Percentiles rank a stretch among this genome's conserved stretches.
Conservation (phyloP, 2,329 filamentous ascomycete genomes). For the Aspergillus candidus region DNA sequence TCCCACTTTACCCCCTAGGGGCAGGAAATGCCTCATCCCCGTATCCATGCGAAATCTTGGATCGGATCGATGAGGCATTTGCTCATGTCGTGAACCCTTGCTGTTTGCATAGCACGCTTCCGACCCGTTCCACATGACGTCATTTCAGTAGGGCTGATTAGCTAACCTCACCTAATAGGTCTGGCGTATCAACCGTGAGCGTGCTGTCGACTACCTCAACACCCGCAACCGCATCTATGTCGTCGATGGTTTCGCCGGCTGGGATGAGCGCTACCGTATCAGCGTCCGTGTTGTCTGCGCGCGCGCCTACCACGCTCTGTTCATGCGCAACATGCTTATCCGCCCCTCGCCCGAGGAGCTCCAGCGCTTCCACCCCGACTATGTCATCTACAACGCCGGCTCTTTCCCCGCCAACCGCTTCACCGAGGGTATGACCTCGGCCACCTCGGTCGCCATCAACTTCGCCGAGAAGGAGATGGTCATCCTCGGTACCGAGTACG, state of each 20-base stretch:
- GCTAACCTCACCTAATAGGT: constrained; percentile 54
- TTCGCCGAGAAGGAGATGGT: constrained; percentile 99
- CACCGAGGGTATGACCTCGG: constrained; percentile 97
- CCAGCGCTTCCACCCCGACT: constrained; percentile 96
- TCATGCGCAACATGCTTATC: constrained; percentile 99
- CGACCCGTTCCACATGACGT: constrained; percentile 21
- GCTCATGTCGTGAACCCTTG: constrained; percentile 6
- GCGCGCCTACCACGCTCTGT: constrained; percentile 97
- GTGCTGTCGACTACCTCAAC: constrained; percentile 98
- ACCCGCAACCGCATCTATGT: constrained; percentile 98
- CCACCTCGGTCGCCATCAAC: constrained; percentile 97
- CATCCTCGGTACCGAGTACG: constrained; percentile 97
- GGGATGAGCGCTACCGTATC: constrained; percentile 98
- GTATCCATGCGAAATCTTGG: background rate
- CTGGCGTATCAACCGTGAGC: constrained; percentile 99
- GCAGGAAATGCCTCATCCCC: constrained; percentile 1
- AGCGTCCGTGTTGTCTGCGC: constrained; percentile 96
- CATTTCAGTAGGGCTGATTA: constrained; percentile 15
- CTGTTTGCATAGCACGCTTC: too few relatives aligned
- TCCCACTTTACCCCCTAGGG: constrained; percentile 2
- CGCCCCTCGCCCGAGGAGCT: constrained; percentile 85
- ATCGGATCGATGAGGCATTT: constrained; percentile 12
- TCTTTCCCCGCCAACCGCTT: constrained; percentile 98
- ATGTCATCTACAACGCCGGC: constrained; percentile 99
- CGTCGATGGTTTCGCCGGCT: constrained; percentile 92